These are phyloP conservation scores for Sugiyamaella lignohabitans DNA, from an alignment of 805 yeast species.

Conservation along the genomic window DNA sequence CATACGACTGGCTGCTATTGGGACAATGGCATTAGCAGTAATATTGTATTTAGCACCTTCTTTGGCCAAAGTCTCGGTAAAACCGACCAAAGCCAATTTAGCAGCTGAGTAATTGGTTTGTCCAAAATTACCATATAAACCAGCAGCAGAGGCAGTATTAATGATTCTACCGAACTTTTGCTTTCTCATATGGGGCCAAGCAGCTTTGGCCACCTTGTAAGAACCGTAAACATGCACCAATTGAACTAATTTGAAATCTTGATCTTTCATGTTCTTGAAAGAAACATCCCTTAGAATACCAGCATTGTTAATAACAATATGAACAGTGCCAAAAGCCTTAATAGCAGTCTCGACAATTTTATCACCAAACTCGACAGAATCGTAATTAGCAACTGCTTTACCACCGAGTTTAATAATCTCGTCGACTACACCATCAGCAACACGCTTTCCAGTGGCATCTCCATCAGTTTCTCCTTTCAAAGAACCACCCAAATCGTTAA, in stretches of 20 bases:
- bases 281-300: conserved; percentile 88
- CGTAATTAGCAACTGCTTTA: conserved; percentile 86
- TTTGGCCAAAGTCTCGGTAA: conserved; percentile 90
- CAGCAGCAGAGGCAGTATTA: conserved; percentile 97
- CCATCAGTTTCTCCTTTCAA: conserved; percentile 61
- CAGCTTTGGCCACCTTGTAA: conserved; percentile 74
- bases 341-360: conserved; percentile 82
- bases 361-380: conserved; percentile 81
- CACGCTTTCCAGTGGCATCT: conserved; percentile 32
- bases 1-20: conserved; percentile 94
- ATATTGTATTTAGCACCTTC: conserved; percentile 87
- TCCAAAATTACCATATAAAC: conserved; percentile 93
- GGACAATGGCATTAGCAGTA: conserved; percentile 81
- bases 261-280: conserved; percentile 76
- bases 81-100: conserved; percentile 81
- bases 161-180: conserved; percentile 85
- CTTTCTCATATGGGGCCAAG: conserved; percentile 83
- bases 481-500: conserved; percentile 88
- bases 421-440: conserved; percentile 84
- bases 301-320: conserved; percentile 86
- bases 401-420: conserved; percentile 78
- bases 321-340: conserved; percentile 80
- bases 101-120: conserved; percentile 95
- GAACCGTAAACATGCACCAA: conserved; percentile 91
- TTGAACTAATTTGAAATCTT: conserved; percentile 71